Base-by-base conservation (phyloP, 2,329 filamentous ascomycete genomes). In the Chalaropsis ovoidea region DNA sequence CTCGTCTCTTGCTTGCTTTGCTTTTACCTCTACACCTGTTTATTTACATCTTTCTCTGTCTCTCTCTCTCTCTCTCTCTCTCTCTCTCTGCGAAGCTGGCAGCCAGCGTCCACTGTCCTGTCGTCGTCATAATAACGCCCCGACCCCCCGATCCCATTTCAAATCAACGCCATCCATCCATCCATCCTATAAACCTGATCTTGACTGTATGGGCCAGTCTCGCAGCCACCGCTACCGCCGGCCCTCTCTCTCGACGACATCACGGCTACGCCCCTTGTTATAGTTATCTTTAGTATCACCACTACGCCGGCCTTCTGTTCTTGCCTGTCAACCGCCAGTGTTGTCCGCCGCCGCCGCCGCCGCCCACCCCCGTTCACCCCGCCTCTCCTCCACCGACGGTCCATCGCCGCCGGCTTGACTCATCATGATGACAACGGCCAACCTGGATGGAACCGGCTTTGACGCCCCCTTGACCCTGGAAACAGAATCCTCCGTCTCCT, bases 401-500 rank as follows among this genome's bases (percentile, higher is more conserved):
- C 6, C n/a, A 62, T 42, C 60, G 35, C n/a, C 31, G 22, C 41
- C 41, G 60, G 60, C n/a, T 45, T 45, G 39, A 62, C 60, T 60
- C 54, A 5, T n/a, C 39, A 58, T 19, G 11, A 64, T 64, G 63
- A 22, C 19, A 5, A 49, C 35, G 10, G 22, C 13, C 47, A 24
- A 49, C 42, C 15, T 43, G 15, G 35, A 62, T 19, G 54, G 54
- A 22, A 43, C 8, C 15, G 58, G 58, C 41, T 62, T 62, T 35
- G 66, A 67, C 42, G 63, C 58, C 19, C 66, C 66, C 31, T 43
- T 67, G 19, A 67, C 66, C 15, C 24, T 87, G 85, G 65, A 67
- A 49, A 60, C 65, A 3, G 43, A 64, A n/a, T 67, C 66, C 10
- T 82, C 81, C 1, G 82, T 81, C 2, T 89, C 86, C 5, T 88